Base-by-base conservation (phyloP, 306 rosid species). In the Trifolium pratense region DNA sequence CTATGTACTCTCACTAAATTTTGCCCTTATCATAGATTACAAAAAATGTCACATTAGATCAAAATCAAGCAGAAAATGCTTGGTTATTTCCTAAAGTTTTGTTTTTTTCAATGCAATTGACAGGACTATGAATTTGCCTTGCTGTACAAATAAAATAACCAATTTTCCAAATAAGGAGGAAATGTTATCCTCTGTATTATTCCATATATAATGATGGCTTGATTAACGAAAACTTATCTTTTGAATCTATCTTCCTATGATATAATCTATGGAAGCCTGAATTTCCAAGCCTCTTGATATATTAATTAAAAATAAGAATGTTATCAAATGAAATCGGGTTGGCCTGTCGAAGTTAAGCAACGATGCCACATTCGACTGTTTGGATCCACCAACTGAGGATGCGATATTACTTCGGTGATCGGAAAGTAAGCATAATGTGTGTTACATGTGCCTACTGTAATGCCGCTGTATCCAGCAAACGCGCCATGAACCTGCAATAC, bases 361-460 rank as follows among this genome's bases (percentile, higher is more conserved):
- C 97, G 96, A 78, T 91, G 99, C 99, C 99, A 95, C 99, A 90
- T 95, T 86, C 97, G 81, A 60, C 97, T 90, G 81, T 95, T 90
- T 4, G 83, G 88, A 71, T 95, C 96, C 74, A 95, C 83, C 73
- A 84, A 70, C 75, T 86, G 85, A 23, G 97, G 91, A 76, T 88
- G 84, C 39, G 97, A 84, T 70, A 95, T 95, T 60, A 91, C 99
- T 87, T 95, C 96, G 0, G 97, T 88, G 34, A 95, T 95, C 18
- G 99, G 97, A 78, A 95, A 89, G 78, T 91, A 95, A 66, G 92
- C 97, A 70, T 90, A 91, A 73, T 95, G 99, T 71, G 99, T 95
- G 83, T 95, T 95, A 86, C 97, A 91, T 75, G 75, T 69, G 78
- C 97, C 99, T 26, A 95, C 93, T 13, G 97, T 91, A 52, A 91